Base-by-base conservation (phyloP, 306 rosid genomes). In the Fragaria ananassa region DNA sequence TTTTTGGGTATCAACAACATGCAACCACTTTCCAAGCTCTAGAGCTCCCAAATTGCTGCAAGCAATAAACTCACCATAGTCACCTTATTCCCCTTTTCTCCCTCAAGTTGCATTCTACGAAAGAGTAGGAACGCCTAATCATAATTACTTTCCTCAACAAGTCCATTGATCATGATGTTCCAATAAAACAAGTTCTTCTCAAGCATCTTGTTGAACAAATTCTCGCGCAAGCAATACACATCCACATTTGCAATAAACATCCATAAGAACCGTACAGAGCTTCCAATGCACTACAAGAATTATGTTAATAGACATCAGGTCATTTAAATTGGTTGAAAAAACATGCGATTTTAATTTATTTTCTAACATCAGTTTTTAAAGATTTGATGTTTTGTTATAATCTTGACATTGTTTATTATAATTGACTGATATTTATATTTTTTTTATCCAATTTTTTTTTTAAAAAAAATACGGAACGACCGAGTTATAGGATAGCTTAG, bases 11-110 rank as follows among this genome's bases (percentile, higher is more conserved):
- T 27, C 29, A 27, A 27, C 1, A 27, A 1, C 84, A 57, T 56
- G 71, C 49, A 81, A 9, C 81, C 81, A 76, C 67, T 71, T 81
- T n/a, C 78, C 81, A 8, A 81, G 81, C 70, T 76, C 65, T 21
- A 81, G 71, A 51, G 78, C 81, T 34, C 84, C 81, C 35, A 76
- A 81, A 72, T 56, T 77, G 61, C 58, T 70, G 68, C 80, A 76
- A 70, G 72, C 84, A 53, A 81, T 25, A 80, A 74, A 58, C 83
- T 75, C 13, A 63, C 74, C 76, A 74, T 61, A 5, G 80, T 63
- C 54, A 81, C 74, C 69, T 63, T 34, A 53, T 76, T 80, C 25
- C 80, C 84, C 23, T n/a, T 81, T 44, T 75, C 62, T 31, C 77
- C 80, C 53, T 34, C 15, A 31, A 76, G 72, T 34, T 80, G 84